Evolutionary conservation across 306 rosid species (phyloP).

Genomic region (Trifolium pratense): DNA sequence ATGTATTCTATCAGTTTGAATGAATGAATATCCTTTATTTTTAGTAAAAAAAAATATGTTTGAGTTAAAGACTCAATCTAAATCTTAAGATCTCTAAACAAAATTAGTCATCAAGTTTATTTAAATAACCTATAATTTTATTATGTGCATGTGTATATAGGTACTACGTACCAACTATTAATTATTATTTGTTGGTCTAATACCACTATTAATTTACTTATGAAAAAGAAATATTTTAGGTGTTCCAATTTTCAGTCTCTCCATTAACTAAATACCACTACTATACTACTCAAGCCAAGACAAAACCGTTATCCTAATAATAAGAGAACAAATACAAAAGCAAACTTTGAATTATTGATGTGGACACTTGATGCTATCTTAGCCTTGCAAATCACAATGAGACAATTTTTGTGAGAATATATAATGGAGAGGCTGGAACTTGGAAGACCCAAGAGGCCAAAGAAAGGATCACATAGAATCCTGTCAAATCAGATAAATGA

Average conservation of each 20-base stretch:
- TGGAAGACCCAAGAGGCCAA: constrained; percentile 1
- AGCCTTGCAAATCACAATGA: constrained; percentile 12
- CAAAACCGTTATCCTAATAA: constrained; percentile 23
- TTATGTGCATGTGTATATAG: no score
- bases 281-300: constrained; percentile 4
- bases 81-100: no score
- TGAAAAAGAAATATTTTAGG: no score
- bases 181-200: no score
- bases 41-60: no score
- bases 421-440: constrained; percentile 6
- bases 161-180: no score
- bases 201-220: no score
- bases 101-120: no score
- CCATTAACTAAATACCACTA: neutral
- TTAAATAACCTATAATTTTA: no score
- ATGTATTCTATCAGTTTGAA: no score
- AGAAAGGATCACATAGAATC: constrained; percentile 38
- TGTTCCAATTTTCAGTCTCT: neutral
- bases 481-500: constrained; percentile 43
- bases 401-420: constrained; percentile 10
- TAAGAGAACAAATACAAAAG: constrained; percentile 27
- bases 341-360: constrained; percentile 18
- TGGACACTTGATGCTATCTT: constrained; percentile 22
- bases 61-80: no score
- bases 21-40: no score